Percentiles rank a stretch among this genome's conserved stretches.
phyloP scores from a whole-genome alignment of 2,329 filamentous ascomycete species.

The Sclerotinia sclerotiorum region DNA sequence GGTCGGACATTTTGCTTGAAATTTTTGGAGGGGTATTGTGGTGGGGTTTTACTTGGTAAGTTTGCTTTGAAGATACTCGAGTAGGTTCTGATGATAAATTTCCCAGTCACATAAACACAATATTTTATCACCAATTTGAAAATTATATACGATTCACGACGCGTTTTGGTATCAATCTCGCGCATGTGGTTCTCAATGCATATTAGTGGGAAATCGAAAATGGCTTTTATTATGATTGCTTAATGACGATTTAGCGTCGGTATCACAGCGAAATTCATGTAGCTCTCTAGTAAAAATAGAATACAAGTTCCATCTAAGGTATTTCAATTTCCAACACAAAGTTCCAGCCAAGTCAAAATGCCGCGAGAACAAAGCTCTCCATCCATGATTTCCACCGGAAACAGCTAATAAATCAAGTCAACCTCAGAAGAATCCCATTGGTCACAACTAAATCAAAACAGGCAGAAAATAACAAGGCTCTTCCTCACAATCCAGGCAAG shows the following conservation, averaged over 20 bases:
- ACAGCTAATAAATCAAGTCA: too few relatives aligned
- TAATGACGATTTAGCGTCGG: not conserved
- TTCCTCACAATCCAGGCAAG: slow-evolving; percentile 59
- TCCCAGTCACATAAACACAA: not conserved
- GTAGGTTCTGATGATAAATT: not conserved
- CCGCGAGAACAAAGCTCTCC: not conserved
- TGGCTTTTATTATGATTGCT: too few relatives aligned
- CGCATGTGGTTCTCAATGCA: not conserved
- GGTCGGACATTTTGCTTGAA: slow-evolving; percentile 28
- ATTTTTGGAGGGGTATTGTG: slow-evolving; percentile 16
- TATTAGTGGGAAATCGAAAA: not conserved
- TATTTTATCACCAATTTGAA: not conserved
- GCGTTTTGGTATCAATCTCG: not conserved
- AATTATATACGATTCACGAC: not conserved
- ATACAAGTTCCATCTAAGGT: not conserved
- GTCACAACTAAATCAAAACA: not conserved
- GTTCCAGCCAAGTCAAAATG: not conserved
- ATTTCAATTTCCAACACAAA: not conserved
- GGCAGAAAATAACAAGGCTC: slow-evolving; percentile 35
- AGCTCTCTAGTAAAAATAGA: not conserved
- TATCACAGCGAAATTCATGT: not conserved
- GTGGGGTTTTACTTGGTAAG: not conserved
- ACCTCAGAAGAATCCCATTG: not conserved
- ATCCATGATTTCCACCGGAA: not conserved
- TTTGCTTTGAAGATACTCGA: not conserved